A percentile compares a stretch with the other conserved stretches of the same genome.
Evolutionary conservation across 2,329 filamentous ascomycete species (phyloP).

Genomic region (Dendrostoma leiphaemia): DNA sequence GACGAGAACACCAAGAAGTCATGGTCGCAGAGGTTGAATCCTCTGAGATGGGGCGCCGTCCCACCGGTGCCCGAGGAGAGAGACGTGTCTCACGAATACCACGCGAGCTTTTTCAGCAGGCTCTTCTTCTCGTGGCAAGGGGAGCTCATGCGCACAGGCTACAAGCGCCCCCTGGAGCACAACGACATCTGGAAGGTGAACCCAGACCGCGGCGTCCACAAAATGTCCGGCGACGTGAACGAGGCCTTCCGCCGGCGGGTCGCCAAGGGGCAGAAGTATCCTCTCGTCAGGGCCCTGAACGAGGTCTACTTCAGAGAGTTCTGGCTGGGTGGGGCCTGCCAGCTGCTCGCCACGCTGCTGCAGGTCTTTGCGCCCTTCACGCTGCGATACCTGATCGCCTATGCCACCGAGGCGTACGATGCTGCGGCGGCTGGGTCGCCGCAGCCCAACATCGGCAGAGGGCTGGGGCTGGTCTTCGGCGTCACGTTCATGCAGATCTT

Average conservation of each 20-base stretch:
- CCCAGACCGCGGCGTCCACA: slow-evolving; percentile 70
- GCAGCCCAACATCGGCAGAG: slow-evolving; percentile 68
- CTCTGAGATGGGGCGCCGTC: slow-evolving; percentile 56
- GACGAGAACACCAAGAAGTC: slow-evolving; percentile 41
- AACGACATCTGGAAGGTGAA: slow-evolving; percentile 91
- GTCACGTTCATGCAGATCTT: slow-evolving; percentile 82
- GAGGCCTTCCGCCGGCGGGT: slow-evolving; percentile 68
- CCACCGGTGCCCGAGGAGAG: slow-evolving; percentile 56
- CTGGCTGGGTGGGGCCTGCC: slow-evolving; percentile 75
- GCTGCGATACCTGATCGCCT: slow-evolving; percentile 81
- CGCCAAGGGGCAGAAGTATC: slow-evolving; percentile 66
- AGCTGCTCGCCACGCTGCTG: slow-evolving; percentile 69
- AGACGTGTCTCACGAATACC: slow-evolving; percentile 64
- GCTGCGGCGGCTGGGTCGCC: slow-evolving; percentile 52
- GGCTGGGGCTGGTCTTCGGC: slow-evolving; percentile 80
- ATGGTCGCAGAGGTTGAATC: slow-evolving; percentile 65
- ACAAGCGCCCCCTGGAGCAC: slow-evolving; percentile 76
- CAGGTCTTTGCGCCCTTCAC: slow-evolving; percentile 84
- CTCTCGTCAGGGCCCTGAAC: slow-evolving; percentile 76
- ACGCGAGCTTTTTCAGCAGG: slow-evolving; percentile 70
- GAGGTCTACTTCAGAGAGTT: slow-evolving; percentile 87
- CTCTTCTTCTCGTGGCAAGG: slow-evolving; percentile 90
- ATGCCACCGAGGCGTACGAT: slow-evolving; percentile 75
- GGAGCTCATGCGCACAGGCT: slow-evolving; percentile 83
- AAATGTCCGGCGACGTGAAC: slow-evolving; percentile 65